phyloP scores from a whole-genome alignment of 257 asterid genomes.

The Verbascum thapsus region DNA sequence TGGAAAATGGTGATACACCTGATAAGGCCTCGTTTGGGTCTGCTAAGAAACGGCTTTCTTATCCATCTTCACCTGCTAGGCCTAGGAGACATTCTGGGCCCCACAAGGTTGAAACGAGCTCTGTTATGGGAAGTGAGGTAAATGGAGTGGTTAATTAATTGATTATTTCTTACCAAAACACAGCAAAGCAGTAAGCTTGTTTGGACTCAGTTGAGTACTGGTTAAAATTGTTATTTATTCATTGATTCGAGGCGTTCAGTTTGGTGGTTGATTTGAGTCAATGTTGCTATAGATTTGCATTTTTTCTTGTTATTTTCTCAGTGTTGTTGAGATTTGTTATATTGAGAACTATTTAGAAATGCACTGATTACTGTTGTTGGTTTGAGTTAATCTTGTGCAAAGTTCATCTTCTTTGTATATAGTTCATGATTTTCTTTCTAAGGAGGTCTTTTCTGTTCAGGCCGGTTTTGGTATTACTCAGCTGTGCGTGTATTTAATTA shows the following conservation, averaged over 20 bases:
- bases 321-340: slow-evolving; percentile 27
- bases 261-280: slow-evolving; percentile 33
- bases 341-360: slow-evolving; percentile 27
- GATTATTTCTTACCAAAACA: no score
- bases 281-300: slow-evolving; percentile 31
- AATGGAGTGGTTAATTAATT: slow-evolving; percentile 41
- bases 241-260: slow-evolving; percentile 31
- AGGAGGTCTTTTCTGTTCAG: neutral
- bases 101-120: slow-evolving; percentile 53
- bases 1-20: slow-evolving; percentile 50
- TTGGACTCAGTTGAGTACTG: slow-evolving; percentile 2
- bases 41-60: slow-evolving; percentile 87
- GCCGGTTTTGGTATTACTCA: slow-evolving; percentile 9
- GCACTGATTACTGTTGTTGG: slow-evolving; percentile 18
- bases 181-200: neutral
- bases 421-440: neutral
- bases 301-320: neutral
- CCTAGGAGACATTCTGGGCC: slow-evolving; percentile 75
- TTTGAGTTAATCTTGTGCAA: slow-evolving; percentile 39
- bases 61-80: slow-evolving; percentile 84
- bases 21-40: slow-evolving; percentile 55
- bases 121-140: slow-evolving; percentile 31
- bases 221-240: slow-evolving; percentile 34
- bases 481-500: neutral
- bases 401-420: slow-evolving; percentile 24